Percentiles rank a stretch among this genome's conserved stretches.
phyloP scores from a whole-genome alignment of 2,329 filamentous ascomycete species.

The Neopestalotiopsis sp. region DNA sequence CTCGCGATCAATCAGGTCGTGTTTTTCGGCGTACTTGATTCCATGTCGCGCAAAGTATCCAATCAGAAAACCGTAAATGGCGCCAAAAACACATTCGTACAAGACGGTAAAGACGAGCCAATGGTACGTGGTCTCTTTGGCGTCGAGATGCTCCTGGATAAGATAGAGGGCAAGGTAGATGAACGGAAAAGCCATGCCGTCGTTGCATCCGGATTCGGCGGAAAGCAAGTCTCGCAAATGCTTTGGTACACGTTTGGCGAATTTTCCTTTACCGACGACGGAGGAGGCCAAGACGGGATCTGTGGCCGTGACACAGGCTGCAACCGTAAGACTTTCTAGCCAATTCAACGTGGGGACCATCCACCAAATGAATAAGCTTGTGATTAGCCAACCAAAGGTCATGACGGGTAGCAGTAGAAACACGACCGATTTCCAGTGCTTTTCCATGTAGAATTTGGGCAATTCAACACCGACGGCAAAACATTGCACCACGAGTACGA shows the following conservation, averaged over 20 bases:
- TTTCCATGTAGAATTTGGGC: constrained; percentile 96
- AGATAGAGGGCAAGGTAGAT: constrained; percentile 92
- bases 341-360: constrained; percentile 79
- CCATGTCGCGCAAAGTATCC: constrained; percentile 90
- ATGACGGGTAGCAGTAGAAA: constrained; percentile 93
- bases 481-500: constrained; percentile 90
- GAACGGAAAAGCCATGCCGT: constrained; percentile 99
- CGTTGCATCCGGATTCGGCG: constrained; percentile 97
- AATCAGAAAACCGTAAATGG: constrained; percentile 83
- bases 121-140: constrained; percentile 74
- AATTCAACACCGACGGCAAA: constrained; percentile 91
- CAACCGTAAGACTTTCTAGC: constrained; percentile 85
- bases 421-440: constrained; percentile 91
- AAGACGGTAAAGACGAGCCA: constrained; percentile 90
- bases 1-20: constrained; percentile 89
- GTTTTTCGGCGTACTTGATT: constrained; percentile 85
- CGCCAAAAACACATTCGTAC: constrained; percentile 95
- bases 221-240: constrained; percentile 95
- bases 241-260: constrained; percentile 95
- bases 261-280: constrained; percentile 98
- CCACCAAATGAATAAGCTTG: constrained; percentile 94
- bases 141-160: constrained; percentile 76
- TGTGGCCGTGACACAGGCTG: constrained; percentile 95
- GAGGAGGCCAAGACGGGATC: constrained; percentile 97
- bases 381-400: constrained; percentile 94